phyloP scores from a whole-genome alignment of 2,329 filamentous ascomycete species.

The Colletotrichum tanaceti region DNA sequence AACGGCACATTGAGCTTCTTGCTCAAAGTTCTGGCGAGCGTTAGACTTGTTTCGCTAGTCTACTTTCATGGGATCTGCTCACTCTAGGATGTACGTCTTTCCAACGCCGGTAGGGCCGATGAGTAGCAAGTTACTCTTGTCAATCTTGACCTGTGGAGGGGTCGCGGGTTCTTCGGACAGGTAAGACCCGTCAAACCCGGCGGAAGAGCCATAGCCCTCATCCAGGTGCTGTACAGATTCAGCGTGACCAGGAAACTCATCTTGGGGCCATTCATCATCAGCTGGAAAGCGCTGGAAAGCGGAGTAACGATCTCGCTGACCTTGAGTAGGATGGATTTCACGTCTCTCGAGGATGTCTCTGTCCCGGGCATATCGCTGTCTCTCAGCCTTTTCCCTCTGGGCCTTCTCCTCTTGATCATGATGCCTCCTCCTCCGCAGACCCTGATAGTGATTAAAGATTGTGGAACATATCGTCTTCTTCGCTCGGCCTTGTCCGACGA shows the following conservation, averaged over 20 bases:
- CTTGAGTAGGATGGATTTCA: constrained; percentile 81
- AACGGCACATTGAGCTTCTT: constrained; percentile 95
- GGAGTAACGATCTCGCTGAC: constrained; percentile 59
- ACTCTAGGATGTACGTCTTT: constrained; percentile 92
- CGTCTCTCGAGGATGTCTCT: constrained; percentile 67
- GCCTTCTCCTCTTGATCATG: constrained; percentile 76
- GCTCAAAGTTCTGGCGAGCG: constrained; percentile 78
- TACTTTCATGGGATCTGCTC: constrained; percentile 44
- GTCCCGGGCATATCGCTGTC: constrained; percentile 78
- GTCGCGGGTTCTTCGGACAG: constrained; percentile 59
- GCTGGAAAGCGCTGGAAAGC: constrained; percentile 46
- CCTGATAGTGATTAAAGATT: constrained; percentile 97
- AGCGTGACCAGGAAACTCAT: constrained; percentile 66
- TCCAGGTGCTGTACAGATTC: constrained; percentile 59
- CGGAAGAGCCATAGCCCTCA: constrained; percentile 45
- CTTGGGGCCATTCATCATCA: constrained; percentile 56
- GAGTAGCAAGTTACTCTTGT: constrained; percentile 94
- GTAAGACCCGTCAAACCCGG: constrained; percentile 58
- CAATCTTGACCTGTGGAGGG: constrained; percentile 74
- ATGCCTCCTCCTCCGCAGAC: constrained; percentile 80
- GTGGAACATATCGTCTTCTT: constrained; percentile 94
- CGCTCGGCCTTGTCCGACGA: constrained; percentile 93
- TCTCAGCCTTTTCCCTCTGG: constrained; percentile 71
- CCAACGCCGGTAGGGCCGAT: constrained; percentile 94
- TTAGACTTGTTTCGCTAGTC: constrained; percentile 37